phyloP scores from a whole-genome alignment of 2,329 filamentous ascomycete genomes.

The Penicillium sp. region DNA sequence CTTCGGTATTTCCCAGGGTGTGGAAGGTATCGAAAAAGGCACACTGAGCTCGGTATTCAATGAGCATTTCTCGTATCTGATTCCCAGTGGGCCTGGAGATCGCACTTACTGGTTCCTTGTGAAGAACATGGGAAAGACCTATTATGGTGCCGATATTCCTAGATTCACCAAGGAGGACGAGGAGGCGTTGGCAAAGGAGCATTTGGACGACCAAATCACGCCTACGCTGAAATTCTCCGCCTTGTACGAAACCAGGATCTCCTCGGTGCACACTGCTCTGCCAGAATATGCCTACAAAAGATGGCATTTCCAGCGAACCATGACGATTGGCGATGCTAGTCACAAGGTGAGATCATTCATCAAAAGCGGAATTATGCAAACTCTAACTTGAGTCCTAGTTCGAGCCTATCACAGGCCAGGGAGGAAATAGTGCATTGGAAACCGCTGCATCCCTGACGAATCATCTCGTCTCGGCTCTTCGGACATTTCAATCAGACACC shows the following conservation, averaged over 20 bases:
- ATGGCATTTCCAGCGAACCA: conserved; percentile 18
- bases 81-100: conserved; percentile 19
- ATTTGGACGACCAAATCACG: conserved; percentile 19
- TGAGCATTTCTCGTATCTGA: conserved; percentile 22
- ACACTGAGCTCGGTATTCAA: conserved; percentile 15
- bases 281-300: conserved; percentile 23
- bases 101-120: conserved; percentile 28
- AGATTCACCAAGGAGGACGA: conserved; percentile 23
- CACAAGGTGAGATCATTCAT: conserved; percentile 13
- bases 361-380: background rate
- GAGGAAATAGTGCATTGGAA: conserved; percentile 22
- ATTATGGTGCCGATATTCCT: conserved; percentile 23
- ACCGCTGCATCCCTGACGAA: conserved; percentile 20
- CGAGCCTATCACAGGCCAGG: conserved; percentile 20
- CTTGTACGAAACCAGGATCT: conserved; percentile 18
- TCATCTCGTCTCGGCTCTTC: conserved; percentile 10
- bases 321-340: conserved; percentile 18
- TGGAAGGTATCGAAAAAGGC: conserved; percentile 13
- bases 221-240: conserved; percentile 23
- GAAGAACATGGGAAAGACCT: conserved; percentile 17
- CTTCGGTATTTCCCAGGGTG: conserved; percentile 26
- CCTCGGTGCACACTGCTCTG: conserved; percentile 14
- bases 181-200: conserved; percentile 13
- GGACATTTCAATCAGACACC: background rate
- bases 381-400: conserved; percentile 5